Evolutionary conservation across 2,329 filamentous ascomycete species (phyloP).

Genomic region (Lachnellula hyalina): DNA sequence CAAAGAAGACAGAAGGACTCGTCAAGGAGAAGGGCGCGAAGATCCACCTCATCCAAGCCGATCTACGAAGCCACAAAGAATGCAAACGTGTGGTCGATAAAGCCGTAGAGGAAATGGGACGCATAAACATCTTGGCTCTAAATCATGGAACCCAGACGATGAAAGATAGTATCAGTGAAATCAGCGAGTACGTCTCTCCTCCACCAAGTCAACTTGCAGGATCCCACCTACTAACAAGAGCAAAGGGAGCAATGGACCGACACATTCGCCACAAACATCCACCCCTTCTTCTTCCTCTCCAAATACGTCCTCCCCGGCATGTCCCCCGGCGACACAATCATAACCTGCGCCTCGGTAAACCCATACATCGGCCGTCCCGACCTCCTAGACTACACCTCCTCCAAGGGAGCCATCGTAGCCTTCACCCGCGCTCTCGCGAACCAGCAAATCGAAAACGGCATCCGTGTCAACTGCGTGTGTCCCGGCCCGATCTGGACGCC

Average conservation of each 20-base stretch:
- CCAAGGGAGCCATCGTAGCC: slow-evolving; percentile 71
- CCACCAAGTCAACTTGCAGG: neutral
- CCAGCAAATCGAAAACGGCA: slow-evolving; percentile 65
- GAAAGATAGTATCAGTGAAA: slow-evolving; percentile 63
- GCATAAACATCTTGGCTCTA: slow-evolving; percentile 69
- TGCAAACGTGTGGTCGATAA: slow-evolving; percentile 66
- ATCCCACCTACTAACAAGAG: neutral
- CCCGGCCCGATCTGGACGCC: slow-evolving; percentile 78
- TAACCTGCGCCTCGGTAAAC: slow-evolving; percentile 83
- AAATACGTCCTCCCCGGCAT: slow-evolving; percentile 75
- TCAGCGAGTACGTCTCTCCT: slow-evolving; percentile 54
- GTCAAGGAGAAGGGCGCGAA: slow-evolving; percentile 64
- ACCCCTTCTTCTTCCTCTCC: slow-evolving; percentile 73
- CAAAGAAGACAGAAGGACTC: slow-evolving; percentile 64
- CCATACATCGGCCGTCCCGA: slow-evolving; percentile 77
- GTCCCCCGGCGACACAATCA: slow-evolving; percentile 68
- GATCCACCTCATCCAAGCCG: slow-evolving; percentile 58
- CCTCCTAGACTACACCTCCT: slow-evolving; percentile 76
- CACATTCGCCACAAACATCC: slow-evolving; percentile 80
- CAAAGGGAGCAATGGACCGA: slow-evolving; percentile 68
- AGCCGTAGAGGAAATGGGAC: slow-evolving; percentile 59
- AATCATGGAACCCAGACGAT: slow-evolving; percentile 75
- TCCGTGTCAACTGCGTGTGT: slow-evolving; percentile 71
- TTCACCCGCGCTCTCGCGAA: slow-evolving; percentile 76
- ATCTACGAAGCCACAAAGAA: slow-evolving; percentile 60